Base-by-base conservation (phyloP, 305 asterid genomes). In the Salvia sclarea region DNA sequence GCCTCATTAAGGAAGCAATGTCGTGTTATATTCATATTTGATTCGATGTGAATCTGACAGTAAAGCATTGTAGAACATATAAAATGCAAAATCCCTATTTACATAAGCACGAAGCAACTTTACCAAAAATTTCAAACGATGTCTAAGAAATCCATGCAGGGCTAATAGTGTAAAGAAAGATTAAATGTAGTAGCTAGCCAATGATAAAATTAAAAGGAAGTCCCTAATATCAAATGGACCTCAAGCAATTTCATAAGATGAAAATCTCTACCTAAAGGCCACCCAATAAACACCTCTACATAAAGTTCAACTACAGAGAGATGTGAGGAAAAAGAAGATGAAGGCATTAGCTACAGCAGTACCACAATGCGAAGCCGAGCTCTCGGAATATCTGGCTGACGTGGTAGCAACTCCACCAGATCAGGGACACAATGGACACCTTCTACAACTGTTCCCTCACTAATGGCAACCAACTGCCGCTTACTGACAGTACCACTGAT, bases 361-460 rank as follows among this genome's bases (percentile, higher is more conserved):
- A 94, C 99, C 96, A 91, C 96, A 68, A 94, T 89, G 55, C 97
- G 93, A 74, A 94, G 76, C 53, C 97, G 86, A 37, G 89, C 91
- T 71, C 95, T 87, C 65, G 82, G 66, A 74, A 81, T 75, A 79
- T 85, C 97, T 55, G 96, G 93, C 68, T 94, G 96, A 48, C 74
- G 82, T 8, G 96, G 99, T 43, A 94, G 78, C 78, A 89, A 64
- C 82, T 94, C 99, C 59, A 94, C 97, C 66, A 72, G 61, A 80
- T 94, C 98, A 49, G 99, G 98, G 40, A 77, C 78, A 68, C 98
- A 91, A 22, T 83, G 93, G 57, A 84, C 91, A 57, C 96, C 99
- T 7, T 94, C 99, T 50, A 94, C 73, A 58, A 84, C 45, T 30
- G 98, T 81, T 72, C 99, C 98, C 80, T 91, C 92, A 75, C 98